Base-by-base conservation (phyloP, 441 rosid species). In the Populus hybrid region DNA sequence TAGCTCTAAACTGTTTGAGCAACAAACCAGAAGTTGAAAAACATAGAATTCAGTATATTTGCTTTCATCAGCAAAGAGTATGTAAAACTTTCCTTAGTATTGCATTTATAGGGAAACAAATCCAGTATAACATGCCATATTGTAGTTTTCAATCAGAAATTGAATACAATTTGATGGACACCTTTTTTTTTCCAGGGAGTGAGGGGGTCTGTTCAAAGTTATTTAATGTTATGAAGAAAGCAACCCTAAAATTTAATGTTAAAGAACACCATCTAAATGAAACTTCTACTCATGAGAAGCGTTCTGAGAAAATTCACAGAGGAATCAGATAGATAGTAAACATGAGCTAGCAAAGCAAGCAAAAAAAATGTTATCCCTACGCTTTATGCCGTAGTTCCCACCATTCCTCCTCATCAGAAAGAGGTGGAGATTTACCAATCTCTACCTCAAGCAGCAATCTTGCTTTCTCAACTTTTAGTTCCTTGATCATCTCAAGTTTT, bases 401-500 rank as follows among this genome's bases (percentile, higher is more conserved):
- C 97, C 97, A 94, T 65, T 85, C 78, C 71, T 92, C 98, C 53
- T 90, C 98, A 46, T 96, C 99, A 18, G 99, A 89, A 81, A 96
- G 98, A 65, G 99, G 92, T 0, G 98, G 98, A 79, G 99, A 87
- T 89, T 91, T 92, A 73, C 99, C 99, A 81, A 94, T 94, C 86
- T 91, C 97, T 28, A 87, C 92, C 88, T 96, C 99, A 80, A 96
- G 83, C 71, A 84, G 89, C 76, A 75, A 91, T 83, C 98, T 90
- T 34, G 96, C 97, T 79, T 81, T 88, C 75, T 94, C 97, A 73
- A 84, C 76, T 21, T 89, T 91, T 67, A 96, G 71, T 80, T 90
- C 94, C 84, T 89, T 91, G 12, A 90, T 91, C 91, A 96, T 96
- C 83, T 94, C 90, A 78, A 90, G 92, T 85, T 96, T 96, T 85